phyloP scores from a whole-genome alignment of 139 green algal species.

The Closterium sp. region DNA sequence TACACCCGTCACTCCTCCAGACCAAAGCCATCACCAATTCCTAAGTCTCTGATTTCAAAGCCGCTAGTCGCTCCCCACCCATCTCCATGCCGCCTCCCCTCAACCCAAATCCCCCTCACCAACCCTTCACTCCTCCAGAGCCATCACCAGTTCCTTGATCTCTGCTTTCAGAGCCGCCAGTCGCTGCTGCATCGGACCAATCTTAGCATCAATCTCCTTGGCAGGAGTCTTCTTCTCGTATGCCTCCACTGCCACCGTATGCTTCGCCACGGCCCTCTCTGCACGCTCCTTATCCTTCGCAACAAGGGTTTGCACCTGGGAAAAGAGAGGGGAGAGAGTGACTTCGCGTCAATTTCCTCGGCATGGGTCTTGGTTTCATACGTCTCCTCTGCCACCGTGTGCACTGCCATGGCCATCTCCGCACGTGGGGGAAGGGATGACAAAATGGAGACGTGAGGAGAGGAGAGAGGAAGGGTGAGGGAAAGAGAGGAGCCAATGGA shows the following conservation, averaged over 20 bases:
- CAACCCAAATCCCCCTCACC: no score
- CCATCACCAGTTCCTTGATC: conserved; percentile 28
- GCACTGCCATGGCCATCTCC: conserved; percentile 3
- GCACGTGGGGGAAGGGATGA: no score
- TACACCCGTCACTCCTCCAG: no score
- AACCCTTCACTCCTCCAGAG: conserved; percentile 38
- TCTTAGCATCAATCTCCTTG: conserved; percentile 43
- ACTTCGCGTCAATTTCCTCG: conserved; percentile 40
- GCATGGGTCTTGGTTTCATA: conserved; percentile 28
- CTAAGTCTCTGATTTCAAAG: no score
- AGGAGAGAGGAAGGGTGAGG: no score
- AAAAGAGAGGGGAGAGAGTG: not conserved
- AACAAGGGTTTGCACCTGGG: conserved; percentile 32
- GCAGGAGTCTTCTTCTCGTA: conserved; percentile 32
- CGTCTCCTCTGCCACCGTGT: conserved; percentile 10
- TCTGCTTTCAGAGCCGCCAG: conserved; percentile 28
- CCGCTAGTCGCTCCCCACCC: not conserved
- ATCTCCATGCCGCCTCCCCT: no score
- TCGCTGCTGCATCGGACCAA: conserved; percentile 12
- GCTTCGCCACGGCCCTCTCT: conserved; percentile 27
- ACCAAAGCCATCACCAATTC: no score
- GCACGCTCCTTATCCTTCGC: conserved; percentile 45
- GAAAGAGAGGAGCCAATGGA: no score
- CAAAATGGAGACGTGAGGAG: no score
- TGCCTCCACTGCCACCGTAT: conserved; percentile 6